Percentiles rank a stretch among this genome's conserved stretches.
Evolutionary conservation across 2,329 filamentous ascomycete genomes (phyloP).

Genomic region (Anthostomella pinea): DNA sequence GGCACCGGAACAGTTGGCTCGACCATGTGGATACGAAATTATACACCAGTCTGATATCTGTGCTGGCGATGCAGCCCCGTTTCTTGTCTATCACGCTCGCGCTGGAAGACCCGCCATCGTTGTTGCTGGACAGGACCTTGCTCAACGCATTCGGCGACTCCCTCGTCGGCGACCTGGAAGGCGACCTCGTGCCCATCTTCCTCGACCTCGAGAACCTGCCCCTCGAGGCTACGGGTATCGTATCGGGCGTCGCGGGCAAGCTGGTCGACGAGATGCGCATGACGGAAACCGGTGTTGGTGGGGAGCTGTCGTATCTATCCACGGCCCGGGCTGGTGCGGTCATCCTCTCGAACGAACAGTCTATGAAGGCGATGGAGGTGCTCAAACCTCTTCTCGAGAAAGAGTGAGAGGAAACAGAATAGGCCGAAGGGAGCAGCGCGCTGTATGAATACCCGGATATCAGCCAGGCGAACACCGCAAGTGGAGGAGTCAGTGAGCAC

Average conservation of each 20-base stretch:
- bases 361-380: conserved; percentile 70
- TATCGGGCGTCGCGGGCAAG: conserved; percentile 85
- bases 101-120: conserved; percentile 68
- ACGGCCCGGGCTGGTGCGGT: conserved; percentile 88
- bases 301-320: conserved; percentile 87
- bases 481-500: too few species aligned
- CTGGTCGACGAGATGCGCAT: conserved; percentile 69
- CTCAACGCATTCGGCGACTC: conserved; percentile 67
- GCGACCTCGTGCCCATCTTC: conserved; percentile 78
- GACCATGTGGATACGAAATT: conserved; percentile 61
- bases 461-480: too few species aligned
- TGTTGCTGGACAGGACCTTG: conserved; percentile 68
- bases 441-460: too few species aligned
- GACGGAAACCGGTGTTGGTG: conserved; percentile 40
- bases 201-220: conserved; percentile 79
- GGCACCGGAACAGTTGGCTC: conserved; percentile 46
- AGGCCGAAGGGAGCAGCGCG: too few species aligned
- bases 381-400: conserved; percentile 52
- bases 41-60: conserved; percentile 61
- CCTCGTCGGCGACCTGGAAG: conserved; percentile 71
- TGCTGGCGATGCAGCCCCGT: conserved; percentile 58
- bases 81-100: conserved; percentile 75
- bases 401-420: conserved; percentile 18
- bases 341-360: conserved; percentile 73
- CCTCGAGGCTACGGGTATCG: conserved; percentile 87